Evolutionary conservation across 169 alveolate genomes (phyloP), one percentile per base, ranked within the genome.

Genomic region (Plasmodium vinckei): DNA sequence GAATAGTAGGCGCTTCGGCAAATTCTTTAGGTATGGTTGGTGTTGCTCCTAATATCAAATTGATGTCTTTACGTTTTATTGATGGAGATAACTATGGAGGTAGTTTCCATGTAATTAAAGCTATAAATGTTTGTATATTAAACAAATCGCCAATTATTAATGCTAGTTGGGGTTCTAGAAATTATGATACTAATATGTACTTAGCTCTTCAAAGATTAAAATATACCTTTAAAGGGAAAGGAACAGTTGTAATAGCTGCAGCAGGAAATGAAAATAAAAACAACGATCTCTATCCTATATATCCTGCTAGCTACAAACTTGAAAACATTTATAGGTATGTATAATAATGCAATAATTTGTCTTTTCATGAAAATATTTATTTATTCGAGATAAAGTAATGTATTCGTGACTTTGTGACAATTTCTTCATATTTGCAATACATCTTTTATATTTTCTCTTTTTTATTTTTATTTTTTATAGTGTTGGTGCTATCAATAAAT

Each of bases 1-100:
- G 97, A 6, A 88, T 91, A n/a, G 69, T 72, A 4, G 95, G 92
- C 3, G 95, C 87, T 5, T 54, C 21, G 51, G 86, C 67, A 15
- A 71, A 70, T 15, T 84, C 27, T 44, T 69, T 82, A 25, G 90
- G 90, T 17, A 68, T 82, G 64, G 90, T 82, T 9, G 90, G 90
- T 82, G 90, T 82, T 5, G 84, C 90, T 21, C 90, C 90, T 12
- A 56, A 82, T 82, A 23, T 61, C 9, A 82, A 57, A 33, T 44
- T 82, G 59, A 69, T 82, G 21, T 82, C 90, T 9, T 67, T 82
- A 82, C 46, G 90, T n/a, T 82, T 82, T 82, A 69, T 82, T 21
- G 86, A 82, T 56, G 90, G 90, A 0, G 51, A 15, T 25, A 82
- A 68, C 6, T 68, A 54, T 68, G 90, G 90, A 54, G 86, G 86